Evolutionary conservation across 2,329 filamentous ascomycete species (phyloP), one percentile per base, ranked within the genome.

Genomic region (Fusarium odoratissimum): DNA sequence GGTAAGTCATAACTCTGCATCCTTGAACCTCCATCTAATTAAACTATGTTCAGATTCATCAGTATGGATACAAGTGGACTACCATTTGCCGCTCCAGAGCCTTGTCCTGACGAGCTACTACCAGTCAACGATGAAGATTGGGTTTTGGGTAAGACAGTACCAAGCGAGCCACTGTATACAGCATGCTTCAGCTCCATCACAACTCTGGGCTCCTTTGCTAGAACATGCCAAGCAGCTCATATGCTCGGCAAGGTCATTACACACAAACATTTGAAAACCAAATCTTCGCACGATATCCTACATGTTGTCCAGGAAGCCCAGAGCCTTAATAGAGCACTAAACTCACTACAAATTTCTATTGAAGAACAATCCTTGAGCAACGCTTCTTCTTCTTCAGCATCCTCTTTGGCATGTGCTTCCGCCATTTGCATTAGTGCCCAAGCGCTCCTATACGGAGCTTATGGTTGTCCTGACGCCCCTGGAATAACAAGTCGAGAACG

Each of bases 121-220:
- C 61, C 61, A 7, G 58, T 51, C 19, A 64, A 64, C 28, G 61
- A 64, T 13, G 38, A 62, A 11, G 61, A 64, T 7, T 64, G 61
- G 61, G 45, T 23, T 14, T 13, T 40, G 19, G 61, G 58, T 12
- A 40, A 54, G 13, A 63, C 46, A 23, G 61, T 61, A 8, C 46
- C 59, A 28, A 64, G 48, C 28, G 61, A 54, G n/a, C 57, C 61
- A 30, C 16, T 64, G 14, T 45, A 62, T 23, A 63, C 61, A n/a
- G 57, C 31, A 13, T 52, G 57, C 25, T 62, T 62, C 23, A 61
- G 48, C 25, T 63, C 57, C 4, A 31, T 52, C 30, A 61, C 35
- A 16, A 42, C 55, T n/a, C 31, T 64, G 5, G 61, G 57, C 19
- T 38, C 58, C 7, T 64, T 64, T 40, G 57, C 61, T 21, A 54